Base-by-base conservation (phyloP, 73 alveolate species). In the Paramecium tetraurelia region DNA sequence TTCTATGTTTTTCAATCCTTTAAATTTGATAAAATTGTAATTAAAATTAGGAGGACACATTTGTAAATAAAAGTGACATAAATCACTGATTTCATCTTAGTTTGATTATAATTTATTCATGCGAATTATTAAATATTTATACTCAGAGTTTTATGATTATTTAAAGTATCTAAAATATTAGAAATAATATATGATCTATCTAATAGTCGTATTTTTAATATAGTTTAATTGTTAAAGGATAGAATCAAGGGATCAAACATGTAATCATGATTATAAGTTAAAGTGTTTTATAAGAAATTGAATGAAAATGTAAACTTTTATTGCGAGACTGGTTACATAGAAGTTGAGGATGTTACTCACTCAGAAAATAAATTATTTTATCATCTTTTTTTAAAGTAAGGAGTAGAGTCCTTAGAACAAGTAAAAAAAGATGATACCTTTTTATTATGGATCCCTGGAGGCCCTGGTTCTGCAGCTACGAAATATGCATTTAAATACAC, bases 371-470 rank as follows among this genome's bases (percentile, higher is more conserved):
- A 75, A 4, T 33, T 75, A 21, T 75, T 36, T 75, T 75, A 75
- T 18, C 48, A 75, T 11, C 24, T 75, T 2, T 33, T 36, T 21
- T 20, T 75, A 33, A 36, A 75, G 29, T 33, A 75, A 75, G 59
- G 59, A n/a, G 14, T 44, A 35, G 20, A 21, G n/a, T 12, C 41
- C 11, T 36, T 75, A 14, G 63, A 75, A 36, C 5, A 75, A 0
- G 69, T 75, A 75, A 75, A 36, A 40, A 44, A 75, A 36, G 59
- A 29, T 44, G 98, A 85, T 86, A 96, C 96, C 14, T 87, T 97
- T 35, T 59, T 97, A 24, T 92, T 97, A 9, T 97, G 99, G 99
- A 69, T 96, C 63, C 95, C 95, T 84, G 99, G 99, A 58, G 99
- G 99, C 1, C 99, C 99, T 21, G 99, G 99, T 20, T 93, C 98